Evolutionary conservation across 2,329 filamentous ascomycete species (phyloP), one percentile per base, ranked within the genome.

Genomic region (Pseudogymnoascus sp.): DNA sequence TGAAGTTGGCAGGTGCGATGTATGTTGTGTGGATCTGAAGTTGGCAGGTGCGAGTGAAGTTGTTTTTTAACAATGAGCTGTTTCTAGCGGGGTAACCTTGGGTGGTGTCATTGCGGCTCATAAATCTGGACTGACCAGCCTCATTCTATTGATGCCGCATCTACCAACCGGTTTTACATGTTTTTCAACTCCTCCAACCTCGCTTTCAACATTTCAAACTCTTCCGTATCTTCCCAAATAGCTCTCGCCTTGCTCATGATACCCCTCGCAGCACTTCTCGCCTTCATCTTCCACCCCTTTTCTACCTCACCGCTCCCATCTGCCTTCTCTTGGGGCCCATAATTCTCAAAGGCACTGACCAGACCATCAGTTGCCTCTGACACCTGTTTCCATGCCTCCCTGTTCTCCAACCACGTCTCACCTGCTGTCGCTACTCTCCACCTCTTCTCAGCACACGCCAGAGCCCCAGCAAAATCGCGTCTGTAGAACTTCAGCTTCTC

Each of bases 241-340:
- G 91, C 89, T 77, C 85, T 93, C 0, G 84, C 93, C 72, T 89
- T 89, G 0, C 91, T 89, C 81, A 96, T 82, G 5, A 97, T 87
- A 61, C 90, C 91, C 62, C 92, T 81, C 2, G 96, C 81, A 10
- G 93, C 93, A 73, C 86, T 96, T 70, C 91, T 82, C 0, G 91
- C 90, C 82, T 96, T 97, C 67, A 90, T 90, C 74, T 85, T 89
- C 95, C 95, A 99, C 71, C 87, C 87, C 64, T 82, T 83, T 1
- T 90, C 91, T 2, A 97, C 86, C 31, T 85, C 72, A 66, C 86
- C 85, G 0, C 80, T 79, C 26, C 83, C 82, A 65, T 84, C 83
- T 5, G 81, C 84, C 69, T 73, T 76, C 18, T 86, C 80, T 67
- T 83, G 81, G 0, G 80, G 77, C 0, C 90, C 90, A 69, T 92